These are phyloP conservation scores for Aspergillus puulaauensis DNA, from an alignment of 2,329 filamentous ascomycete species.

Conservation along the genomic window DNA sequence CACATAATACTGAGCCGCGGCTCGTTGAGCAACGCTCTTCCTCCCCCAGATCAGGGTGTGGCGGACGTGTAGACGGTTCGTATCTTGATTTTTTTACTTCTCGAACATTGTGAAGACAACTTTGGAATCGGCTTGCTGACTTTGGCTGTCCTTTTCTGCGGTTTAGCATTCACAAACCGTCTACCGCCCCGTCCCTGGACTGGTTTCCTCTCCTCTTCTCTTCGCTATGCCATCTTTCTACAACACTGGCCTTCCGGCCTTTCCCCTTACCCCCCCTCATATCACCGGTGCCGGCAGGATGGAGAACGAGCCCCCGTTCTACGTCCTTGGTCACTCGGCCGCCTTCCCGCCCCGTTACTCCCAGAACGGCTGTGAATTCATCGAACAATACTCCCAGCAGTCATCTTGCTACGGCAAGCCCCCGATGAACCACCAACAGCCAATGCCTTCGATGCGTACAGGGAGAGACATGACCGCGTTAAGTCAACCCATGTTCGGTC, in stretches of 20 bases:
- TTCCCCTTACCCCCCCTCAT: conserved; percentile 45
- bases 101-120: not conserved
- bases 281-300: conserved; percentile 36
- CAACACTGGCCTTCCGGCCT: conserved; percentile 39
- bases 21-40: conserved; percentile 42
- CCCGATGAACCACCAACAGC: conserved; percentile 33
- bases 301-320: conserved; percentile 41
- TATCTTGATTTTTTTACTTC: conserved; percentile 17
- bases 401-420: conserved; percentile 41
- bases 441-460: conserved; percentile 29
- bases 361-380: conserved; percentile 46
- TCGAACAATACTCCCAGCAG: conserved; percentile 48
- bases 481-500: conserved; percentile 37
- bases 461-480: conserved; percentile 35
- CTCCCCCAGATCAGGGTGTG: conserved; percentile 39
- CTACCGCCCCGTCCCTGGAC: conserved; percentile 38
- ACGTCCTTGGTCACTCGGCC: conserved; percentile 37
- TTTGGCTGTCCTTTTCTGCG: conserved; percentile 4
- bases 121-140: conserved; percentile 22
- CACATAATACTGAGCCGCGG: conserved; percentile 36
- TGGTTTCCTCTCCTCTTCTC: conserved; percentile 22
- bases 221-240: conserved; percentile 45
- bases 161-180: conserved; percentile 26
- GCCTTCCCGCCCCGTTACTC: conserved; percentile 43
- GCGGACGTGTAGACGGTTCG: conserved; percentile 45